Evolutionary conservation across 2,329 filamentous ascomycete genomes (phyloP).

Genomic region (Stachybotrys elegans): DNA sequence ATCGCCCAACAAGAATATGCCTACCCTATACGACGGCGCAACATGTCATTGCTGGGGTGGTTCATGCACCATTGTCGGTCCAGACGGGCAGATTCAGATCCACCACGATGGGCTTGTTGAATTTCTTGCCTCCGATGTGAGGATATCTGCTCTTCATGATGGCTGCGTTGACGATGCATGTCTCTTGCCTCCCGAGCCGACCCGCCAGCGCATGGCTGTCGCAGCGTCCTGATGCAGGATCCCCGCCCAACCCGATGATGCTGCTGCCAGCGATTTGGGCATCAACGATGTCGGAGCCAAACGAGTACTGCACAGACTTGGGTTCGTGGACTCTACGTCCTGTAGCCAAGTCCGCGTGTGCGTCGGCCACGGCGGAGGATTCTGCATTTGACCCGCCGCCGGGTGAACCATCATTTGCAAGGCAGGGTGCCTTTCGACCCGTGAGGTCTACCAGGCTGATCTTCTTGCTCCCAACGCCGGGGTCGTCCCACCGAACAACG

Average conservation of each 20-base stretch:
- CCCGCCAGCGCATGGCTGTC: slow-evolving; percentile 35
- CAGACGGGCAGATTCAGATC: slow-evolving; percentile 66
- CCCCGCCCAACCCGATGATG: slow-evolving; percentile 30
- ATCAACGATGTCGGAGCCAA: slow-evolving; percentile 12
- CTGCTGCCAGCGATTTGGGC: slow-evolving; percentile 15
- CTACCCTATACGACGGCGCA: slow-evolving; percentile 10
- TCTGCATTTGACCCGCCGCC: slow-evolving; percentile 4
- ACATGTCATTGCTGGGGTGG: too few species aligned
- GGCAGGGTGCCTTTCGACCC: slow-evolving; percentile 28
- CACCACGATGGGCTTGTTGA: slow-evolving; percentile 80
- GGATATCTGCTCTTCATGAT: slow-evolving; percentile 66
- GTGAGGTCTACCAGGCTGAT: slow-evolving; percentile 60
- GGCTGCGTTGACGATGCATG: slow-evolving; percentile 75
- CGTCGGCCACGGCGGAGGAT: slow-evolving; percentile 2
- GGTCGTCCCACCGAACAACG: slow-evolving; percentile 52
- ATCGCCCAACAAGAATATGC: neutral
- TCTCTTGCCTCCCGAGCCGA: slow-evolving; percentile 53
- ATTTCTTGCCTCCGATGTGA: slow-evolving; percentile 54
- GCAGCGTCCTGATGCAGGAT: slow-evolving; percentile 35
- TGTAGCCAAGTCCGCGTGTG: neutral
- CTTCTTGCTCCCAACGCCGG: slow-evolving; percentile 49
- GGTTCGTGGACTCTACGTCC: neutral
- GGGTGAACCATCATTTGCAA: slow-evolving; percentile 44
- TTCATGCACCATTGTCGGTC: slow-evolving; percentile 8
- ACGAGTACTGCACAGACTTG: slow-evolving; percentile 2